Evolutionary conservation across 23 red algal genomes (phyloP), one percentile per base, ranked within the genome.

Genomic region (Gracilaria domingensis): DNA sequence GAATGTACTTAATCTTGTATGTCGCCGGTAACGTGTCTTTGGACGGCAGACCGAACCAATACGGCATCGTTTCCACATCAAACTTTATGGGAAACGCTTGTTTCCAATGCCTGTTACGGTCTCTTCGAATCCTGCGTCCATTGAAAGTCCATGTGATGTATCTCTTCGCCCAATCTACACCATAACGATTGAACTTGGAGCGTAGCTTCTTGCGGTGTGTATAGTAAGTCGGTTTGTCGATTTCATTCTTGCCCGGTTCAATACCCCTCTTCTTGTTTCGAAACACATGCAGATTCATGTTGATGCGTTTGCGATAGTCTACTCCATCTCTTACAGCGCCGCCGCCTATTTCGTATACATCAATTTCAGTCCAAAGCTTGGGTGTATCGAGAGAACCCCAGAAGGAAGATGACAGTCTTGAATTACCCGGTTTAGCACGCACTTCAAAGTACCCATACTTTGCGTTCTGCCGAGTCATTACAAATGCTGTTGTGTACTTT

Each of bases 241-340:
- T 85, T 72, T 85, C 53, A 16, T 81, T 79, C 34, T 49, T 40
- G 39, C 87, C 73, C 4, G 90, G 90, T 0, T 39, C 16, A 65
- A 93, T 93, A 7, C 90, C 90, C 17, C 58, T 85, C 26, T 57
- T 70, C 9, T n/a, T 29, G 72, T 93, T 72, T 7, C 90, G 80
- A 79, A 93, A 93, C 40, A 93, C 79, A 40, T 93, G 90, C 21
- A 93, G 53, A 48, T 93, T 93, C 81, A 86, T 93, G 53, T 93
- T 77, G 50, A 93, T 86, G 2, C 81, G 44, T 24, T 61, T 69
- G 69, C 81, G 62, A 50, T 51, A 81, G 59, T 86, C 90, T 36
- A 70, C 54, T 47, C 81, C 90, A 17, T 86, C 57, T 45, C 61
- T 64, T 7, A 86, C 36, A 23, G 90, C 90, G 38, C 90, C 90